These are phyloP conservation scores for Capronia americana DNA, from an alignment of 2,329 filamentous ascomycete species.

Conservation along the genomic window DNA sequence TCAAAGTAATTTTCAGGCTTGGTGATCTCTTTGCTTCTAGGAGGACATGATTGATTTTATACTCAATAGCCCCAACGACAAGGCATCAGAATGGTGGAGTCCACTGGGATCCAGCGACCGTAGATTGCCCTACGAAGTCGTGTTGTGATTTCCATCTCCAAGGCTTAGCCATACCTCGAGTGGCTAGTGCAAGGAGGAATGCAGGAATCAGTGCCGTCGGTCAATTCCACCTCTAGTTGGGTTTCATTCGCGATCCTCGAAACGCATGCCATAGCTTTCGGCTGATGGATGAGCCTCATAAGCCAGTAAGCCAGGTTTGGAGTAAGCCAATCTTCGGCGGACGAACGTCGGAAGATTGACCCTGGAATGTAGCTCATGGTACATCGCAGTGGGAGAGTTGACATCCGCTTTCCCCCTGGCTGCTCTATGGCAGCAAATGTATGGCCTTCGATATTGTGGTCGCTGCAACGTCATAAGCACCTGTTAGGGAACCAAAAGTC, in stretches of 20 bases:
- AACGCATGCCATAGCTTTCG: neutral
- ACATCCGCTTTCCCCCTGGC: neutral
- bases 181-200: neutral
- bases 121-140: neutral
- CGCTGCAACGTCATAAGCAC: neutral
- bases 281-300: constrained; percentile 1
- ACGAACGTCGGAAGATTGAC: neutral
- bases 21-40: neutral
- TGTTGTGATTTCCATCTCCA: neutral
- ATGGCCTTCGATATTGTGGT: neutral
- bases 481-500: neutral
- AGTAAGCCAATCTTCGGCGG: constrained; percentile 8
- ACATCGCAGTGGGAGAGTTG: neutral
- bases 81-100: neutral
- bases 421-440: neutral
- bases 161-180: neutral
- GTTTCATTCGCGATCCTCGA: neutral
- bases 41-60: neutral
- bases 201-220: neutral
- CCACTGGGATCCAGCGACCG: neutral
- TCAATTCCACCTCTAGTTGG: neutral
- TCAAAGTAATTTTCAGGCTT: neutral
- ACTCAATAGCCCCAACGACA: neutral
- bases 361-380: neutral
- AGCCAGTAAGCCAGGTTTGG: constrained; percentile 5